A percentile compares a stretch with the other conserved stretches of the same genome.
These are phyloP conservation scores for Talaromyces sp. DNA, from an alignment of 2,329 filamentous ascomycete genomes.

Conservation along the genomic window DNA sequence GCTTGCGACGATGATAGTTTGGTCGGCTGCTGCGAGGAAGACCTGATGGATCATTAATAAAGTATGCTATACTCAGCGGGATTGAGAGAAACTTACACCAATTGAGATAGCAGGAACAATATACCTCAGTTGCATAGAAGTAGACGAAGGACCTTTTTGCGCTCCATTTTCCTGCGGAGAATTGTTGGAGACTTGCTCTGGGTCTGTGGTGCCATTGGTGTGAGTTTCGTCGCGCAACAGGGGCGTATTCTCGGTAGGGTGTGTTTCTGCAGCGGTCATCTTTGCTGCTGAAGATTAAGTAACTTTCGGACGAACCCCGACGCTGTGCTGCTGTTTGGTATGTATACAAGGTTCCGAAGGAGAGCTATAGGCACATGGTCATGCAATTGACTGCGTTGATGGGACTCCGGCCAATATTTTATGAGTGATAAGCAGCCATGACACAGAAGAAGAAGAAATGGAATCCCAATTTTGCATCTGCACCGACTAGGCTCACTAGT, in stretches of 20 bases:
- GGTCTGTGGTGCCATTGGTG: conserved; percentile 26
- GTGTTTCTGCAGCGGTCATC: conserved; percentile 5
- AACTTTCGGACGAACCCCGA: background rate
- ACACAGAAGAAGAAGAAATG: background rate
- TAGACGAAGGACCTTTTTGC: background rate
- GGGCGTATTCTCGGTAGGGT: conserved; percentile 13
- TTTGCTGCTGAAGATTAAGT: background rate
- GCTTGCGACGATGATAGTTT: conserved; percentile 76
- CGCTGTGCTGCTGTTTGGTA: background rate
- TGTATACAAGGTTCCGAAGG: background rate
- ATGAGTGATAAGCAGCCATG: background rate
- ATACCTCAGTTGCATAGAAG: conserved; percentile 43
- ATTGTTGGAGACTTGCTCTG: conserved; percentile 31
- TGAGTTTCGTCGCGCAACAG: conserved; percentile 15
- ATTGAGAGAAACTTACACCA: conserved; percentile 44
- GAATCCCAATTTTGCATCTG: background rate
- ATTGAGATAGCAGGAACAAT: conserved; percentile 61
- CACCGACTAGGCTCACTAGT: background rate
- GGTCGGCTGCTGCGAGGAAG: conserved; percentile 70
- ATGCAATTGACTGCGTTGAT: background rate
- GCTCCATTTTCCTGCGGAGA: background rate
- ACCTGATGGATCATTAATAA: conserved; percentile 42
- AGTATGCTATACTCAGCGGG: background rate
- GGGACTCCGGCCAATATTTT: background rate
- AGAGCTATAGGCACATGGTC: background rate